phyloP scores from a whole-genome alignment of 2,329 filamentous ascomycete species.

The Diaporthe eres region DNA sequence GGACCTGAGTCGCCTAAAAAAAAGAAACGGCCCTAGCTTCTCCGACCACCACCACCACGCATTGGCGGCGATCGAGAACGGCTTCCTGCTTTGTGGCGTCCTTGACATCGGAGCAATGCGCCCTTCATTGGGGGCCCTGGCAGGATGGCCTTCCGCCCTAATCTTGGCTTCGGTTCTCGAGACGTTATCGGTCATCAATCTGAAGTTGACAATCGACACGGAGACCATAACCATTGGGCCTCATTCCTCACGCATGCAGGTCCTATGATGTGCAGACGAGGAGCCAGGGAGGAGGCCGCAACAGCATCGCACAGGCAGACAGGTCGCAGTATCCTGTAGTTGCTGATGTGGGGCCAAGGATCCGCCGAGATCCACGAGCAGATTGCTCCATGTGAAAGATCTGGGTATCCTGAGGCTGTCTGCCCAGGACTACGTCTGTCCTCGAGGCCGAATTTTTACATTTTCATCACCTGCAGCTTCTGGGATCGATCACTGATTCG shows the following conservation, averaged over 20 bases:
- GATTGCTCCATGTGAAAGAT: background rate
- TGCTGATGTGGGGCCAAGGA: constrained; percentile 11
- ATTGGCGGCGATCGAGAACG: constrained; percentile 24
- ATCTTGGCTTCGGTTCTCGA: constrained; percentile 28
- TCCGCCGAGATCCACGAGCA: constrained; percentile 7
- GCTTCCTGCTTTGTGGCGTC: constrained; percentile 44
- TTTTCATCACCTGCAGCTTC: constrained; percentile 2
- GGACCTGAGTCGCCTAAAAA: constrained; percentile 28
- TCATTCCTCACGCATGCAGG: background rate
- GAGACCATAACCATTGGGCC: background rate
- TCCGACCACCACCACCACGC: constrained; percentile 20
- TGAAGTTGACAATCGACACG: background rate
- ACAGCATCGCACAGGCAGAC: background rate
- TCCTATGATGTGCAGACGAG: background rate
- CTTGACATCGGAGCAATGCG: constrained; percentile 41
- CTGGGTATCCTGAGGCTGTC: background rate
- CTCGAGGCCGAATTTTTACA: constrained; percentile 15
- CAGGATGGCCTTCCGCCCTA: background rate
- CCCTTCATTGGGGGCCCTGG: constrained; percentile 5
- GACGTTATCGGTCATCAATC: constrained; percentile 6
- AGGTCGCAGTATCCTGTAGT: background rate
- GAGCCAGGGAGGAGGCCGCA: background rate
- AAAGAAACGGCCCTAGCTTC: constrained; percentile 16
- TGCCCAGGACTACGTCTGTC: background rate
- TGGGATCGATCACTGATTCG: constrained; percentile 8